Conservation (phyloP, 2,329 filamentous ascomycete species). For the Hypoxylon sp. region DNA sequence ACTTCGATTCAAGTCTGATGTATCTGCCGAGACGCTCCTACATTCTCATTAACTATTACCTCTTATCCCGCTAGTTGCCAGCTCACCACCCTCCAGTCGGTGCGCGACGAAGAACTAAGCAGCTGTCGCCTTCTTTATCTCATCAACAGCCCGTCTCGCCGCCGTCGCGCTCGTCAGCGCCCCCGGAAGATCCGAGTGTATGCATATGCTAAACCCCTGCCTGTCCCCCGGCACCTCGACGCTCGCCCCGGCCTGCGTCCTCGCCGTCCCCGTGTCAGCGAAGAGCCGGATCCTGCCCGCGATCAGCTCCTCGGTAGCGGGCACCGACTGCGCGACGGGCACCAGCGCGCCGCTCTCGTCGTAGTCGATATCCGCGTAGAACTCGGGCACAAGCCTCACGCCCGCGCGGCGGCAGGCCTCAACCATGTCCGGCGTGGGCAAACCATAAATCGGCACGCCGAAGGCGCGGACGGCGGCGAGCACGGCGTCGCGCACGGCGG, state of each 20-base stretch:
- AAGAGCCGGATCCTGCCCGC: slow-evolving; percentile 30
- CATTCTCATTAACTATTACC: too few relatives aligned
- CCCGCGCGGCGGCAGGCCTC: slow-evolving; percentile 37
- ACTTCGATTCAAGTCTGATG: too few relatives aligned
- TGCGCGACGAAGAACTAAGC: too few relatives aligned
- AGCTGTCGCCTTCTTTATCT: background rate
- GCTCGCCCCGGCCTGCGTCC: slow-evolving; percentile 23
- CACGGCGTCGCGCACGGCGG: slow-evolving; percentile 40
- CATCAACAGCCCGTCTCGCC: slow-evolving; percentile 37
- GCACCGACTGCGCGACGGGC: slow-evolving; percentile 31
- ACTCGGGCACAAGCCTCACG: slow-evolving; percentile 33
- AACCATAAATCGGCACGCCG: slow-evolving; percentile 43
- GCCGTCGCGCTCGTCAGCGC: slow-evolving; percentile 40
- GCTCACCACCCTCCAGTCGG: too few relatives aligned
- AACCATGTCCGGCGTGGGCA: slow-evolving; percentile 31
- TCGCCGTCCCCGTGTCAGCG: slow-evolving; percentile 27
- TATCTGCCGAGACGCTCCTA: too few relatives aligned
- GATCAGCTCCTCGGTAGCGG: slow-evolving; percentile 34
- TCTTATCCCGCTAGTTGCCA: too few relatives aligned
- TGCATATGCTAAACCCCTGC: slow-evolving; percentile 41
- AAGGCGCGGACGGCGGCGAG: slow-evolving; percentile 41
- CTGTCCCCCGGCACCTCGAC: slow-evolving; percentile 38
- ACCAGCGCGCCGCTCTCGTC: slow-evolving; percentile 33
- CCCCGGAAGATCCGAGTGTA: slow-evolving; percentile 44
- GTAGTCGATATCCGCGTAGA: slow-evolving; percentile 37